These are phyloP conservation scores for Chytridiales sp. DNA, from an alignment of 371 early-diverging fungal species.

Conservation along the genomic window DNA sequence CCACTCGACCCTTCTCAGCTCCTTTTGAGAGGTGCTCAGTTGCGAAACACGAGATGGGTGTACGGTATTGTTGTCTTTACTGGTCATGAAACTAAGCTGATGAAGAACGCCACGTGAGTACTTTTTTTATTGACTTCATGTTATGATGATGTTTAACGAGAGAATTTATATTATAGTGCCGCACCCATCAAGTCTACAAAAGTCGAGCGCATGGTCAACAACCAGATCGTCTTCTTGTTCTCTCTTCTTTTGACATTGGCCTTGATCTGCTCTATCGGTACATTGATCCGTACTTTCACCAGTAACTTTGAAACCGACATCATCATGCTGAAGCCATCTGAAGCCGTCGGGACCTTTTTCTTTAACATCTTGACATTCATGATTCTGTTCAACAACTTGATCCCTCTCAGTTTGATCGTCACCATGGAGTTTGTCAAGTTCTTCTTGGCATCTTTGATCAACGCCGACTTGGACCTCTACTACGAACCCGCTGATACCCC, in stretches of 20 bases:
- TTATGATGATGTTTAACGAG: background rate
- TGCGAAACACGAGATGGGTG: constrained; percentile 73
- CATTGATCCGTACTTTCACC: constrained; percentile 26
- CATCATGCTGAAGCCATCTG: constrained; percentile 5
- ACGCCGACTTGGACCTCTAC: constrained; percentile 71
- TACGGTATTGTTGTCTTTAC: constrained; percentile 75
- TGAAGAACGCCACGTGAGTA: constrained; percentile 57
- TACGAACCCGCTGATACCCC: constrained; percentile 64
- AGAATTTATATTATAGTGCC: constrained; percentile 38
- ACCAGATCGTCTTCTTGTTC: constrained; percentile 90
- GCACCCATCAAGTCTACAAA: constrained; percentile 68
- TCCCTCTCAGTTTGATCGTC: constrained; percentile 61
- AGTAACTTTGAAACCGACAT: constrained; percentile 22
- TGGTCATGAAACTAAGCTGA: constrained; percentile 78
- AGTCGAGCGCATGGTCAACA: constrained; percentile 85
- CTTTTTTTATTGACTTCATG: background rate
- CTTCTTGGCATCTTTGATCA: constrained; percentile 71
- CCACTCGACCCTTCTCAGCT: constrained; percentile 51
- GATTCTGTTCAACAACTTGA: constrained; percentile 74
- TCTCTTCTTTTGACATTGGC: constrained; percentile 77
- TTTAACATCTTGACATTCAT: constrained; percentile 69
- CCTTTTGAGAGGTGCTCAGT: constrained; percentile 63
- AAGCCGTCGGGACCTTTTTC: constrained; percentile 18
- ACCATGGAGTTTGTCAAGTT: constrained; percentile 69
- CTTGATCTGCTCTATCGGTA: constrained; percentile 66